These are phyloP conservation scores for Melastoma candidum DNA, from an alignment of 441 rosid genomes.

Conservation along the genomic window DNA sequence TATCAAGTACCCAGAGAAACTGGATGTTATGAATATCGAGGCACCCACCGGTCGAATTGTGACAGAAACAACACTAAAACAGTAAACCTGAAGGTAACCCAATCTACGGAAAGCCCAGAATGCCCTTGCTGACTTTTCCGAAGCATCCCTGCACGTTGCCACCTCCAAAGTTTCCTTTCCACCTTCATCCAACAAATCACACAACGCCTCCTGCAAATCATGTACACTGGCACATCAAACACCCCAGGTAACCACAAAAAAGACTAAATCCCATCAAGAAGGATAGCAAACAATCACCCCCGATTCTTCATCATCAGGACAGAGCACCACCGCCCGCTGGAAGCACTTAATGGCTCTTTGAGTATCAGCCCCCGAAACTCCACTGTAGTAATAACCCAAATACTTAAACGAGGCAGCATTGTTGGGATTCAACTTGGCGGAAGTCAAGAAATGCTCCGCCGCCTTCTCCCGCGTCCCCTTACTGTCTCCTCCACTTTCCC, in stretches of 20 bases:
- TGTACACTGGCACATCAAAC: too few species aligned
- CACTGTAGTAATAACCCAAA: conserved; percentile 67
- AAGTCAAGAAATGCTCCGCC: conserved; percentile 60
- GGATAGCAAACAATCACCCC: conserved; percentile 24
- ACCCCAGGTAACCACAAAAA: too few species aligned
- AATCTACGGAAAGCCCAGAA: conserved; percentile 87
- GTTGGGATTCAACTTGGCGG: conserved; percentile 65
- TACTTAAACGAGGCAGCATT: conserved; percentile 61
- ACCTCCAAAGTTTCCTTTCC: conserved; percentile 72
- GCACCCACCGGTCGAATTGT: not conserved
- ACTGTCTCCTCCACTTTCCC: conserved; percentile 40
- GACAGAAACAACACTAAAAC: not conserved
- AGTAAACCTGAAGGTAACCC: conserved; percentile 43
- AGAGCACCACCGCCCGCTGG: conserved; percentile 61
- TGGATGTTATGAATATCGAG: not conserved
- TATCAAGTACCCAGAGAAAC: conserved; percentile 1
- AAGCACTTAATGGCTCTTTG: conserved; percentile 87
- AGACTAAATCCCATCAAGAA: too few species aligned
- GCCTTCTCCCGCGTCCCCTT: conserved; percentile 39
- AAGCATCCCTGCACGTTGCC: conserved; percentile 64
- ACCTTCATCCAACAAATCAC: conserved; percentile 60
- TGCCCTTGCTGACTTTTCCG: conserved; percentile 78
- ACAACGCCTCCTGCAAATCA: conserved; percentile 49
- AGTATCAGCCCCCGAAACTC: conserved; percentile 25
- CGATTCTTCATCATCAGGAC: conserved; percentile 56